These are phyloP conservation scores for Porcisia hertigi DNA, from an alignment of 208 protist genomes.

Conservation along the genomic window DNA sequence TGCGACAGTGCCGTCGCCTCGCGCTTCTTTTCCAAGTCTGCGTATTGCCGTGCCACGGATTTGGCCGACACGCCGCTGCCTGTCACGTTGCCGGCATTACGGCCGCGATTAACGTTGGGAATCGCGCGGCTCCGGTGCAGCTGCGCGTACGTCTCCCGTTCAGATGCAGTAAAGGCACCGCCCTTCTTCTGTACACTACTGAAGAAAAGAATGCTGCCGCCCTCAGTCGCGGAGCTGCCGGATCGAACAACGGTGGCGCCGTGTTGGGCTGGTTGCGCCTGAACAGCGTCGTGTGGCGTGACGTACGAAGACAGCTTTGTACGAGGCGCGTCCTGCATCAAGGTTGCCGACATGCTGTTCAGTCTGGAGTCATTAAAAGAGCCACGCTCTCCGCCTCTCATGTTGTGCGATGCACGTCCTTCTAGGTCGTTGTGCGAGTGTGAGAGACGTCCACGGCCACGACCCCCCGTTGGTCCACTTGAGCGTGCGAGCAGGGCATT, in stretches of 20 bases:
- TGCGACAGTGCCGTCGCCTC: slow-evolving; percentile 25
- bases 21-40: slow-evolving; percentile 33
- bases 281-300: slow-evolving; percentile 62
- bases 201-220: slow-evolving; percentile 77
- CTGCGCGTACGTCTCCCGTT: slow-evolving; percentile 69
- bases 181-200: slow-evolving; percentile 83
- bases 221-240: slow-evolving; percentile 38
- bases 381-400: background rate
- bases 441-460: background rate
- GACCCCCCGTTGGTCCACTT: background rate
- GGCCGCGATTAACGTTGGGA: slow-evolving; percentile 33
- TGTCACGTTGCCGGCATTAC: slow-evolving; percentile 24
- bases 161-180: slow-evolving; percentile 73
- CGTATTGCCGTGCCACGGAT: slow-evolving; percentile 31
- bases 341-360: background rate
- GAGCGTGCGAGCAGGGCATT: background rate
- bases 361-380: background rate
- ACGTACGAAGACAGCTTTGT: slow-evolving; percentile 43
- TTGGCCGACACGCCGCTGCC: slow-evolving; percentile 23
- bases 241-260: slow-evolving; percentile 72
- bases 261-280: slow-evolving; percentile 66
- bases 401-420: background rate
- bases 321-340: slow-evolving; percentile 24
- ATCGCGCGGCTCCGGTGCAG: slow-evolving; percentile 58
- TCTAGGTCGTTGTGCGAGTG: background rate